Percentiles rank a stretch among this genome's conserved stretches.
These are phyloP conservation scores for Colletotrichum tanaceti DNA, from an alignment of 2,329 filamentous ascomycete genomes.

Conservation along the genomic window DNA sequence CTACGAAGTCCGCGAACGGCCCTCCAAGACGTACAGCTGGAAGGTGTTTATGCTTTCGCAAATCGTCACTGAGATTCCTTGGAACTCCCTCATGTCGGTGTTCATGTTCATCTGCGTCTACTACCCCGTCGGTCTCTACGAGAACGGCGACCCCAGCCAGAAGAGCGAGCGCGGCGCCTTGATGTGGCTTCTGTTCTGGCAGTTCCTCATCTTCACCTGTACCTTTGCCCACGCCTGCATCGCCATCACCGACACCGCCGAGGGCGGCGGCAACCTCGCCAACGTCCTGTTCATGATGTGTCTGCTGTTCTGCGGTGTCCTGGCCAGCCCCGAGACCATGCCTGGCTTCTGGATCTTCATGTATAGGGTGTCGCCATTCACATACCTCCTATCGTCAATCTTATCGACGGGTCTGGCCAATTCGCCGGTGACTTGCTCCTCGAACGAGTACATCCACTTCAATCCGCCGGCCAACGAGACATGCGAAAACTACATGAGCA, in stretches of 20 bases:
- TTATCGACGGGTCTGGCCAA: conserved; percentile 51
- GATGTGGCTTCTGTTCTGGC: conserved; percentile 72
- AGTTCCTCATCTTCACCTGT: conserved; percentile 73
- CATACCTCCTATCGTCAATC: conserved; percentile 74
- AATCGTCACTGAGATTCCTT: conserved; percentile 75
- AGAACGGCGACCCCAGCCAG: conserved; percentile 65
- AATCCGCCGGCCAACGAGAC: conserved; percentile 56
- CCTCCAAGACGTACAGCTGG: conserved; percentile 74
- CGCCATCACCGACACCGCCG: conserved; percentile 71
- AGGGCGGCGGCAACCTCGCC: conserved; percentile 72
- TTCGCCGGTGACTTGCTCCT: conserved; percentile 43
- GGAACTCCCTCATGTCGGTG: conserved; percentile 71
- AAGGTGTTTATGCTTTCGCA: conserved; percentile 73
- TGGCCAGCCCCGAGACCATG: conserved; percentile 66
- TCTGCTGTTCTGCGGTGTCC: conserved; percentile 70
- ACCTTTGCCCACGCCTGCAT: conserved; percentile 76
- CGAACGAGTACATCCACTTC: conserved; percentile 65
- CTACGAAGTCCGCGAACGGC: conserved; percentile 74
- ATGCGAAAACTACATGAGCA: conserved; percentile 62
- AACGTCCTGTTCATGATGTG: conserved; percentile 67
- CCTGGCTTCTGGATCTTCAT: conserved; percentile 79
- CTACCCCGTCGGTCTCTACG: conserved; percentile 73
- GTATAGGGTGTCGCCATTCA: conserved; percentile 76
- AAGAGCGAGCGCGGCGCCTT: conserved; percentile 65
- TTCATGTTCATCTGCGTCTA: conserved; percentile 75